Evolutionary conservation across 2,329 filamentous ascomycete genomes (phyloP), one percentile per base, ranked within the genome.

Genomic region (Aspergillus neotritici): DNA sequence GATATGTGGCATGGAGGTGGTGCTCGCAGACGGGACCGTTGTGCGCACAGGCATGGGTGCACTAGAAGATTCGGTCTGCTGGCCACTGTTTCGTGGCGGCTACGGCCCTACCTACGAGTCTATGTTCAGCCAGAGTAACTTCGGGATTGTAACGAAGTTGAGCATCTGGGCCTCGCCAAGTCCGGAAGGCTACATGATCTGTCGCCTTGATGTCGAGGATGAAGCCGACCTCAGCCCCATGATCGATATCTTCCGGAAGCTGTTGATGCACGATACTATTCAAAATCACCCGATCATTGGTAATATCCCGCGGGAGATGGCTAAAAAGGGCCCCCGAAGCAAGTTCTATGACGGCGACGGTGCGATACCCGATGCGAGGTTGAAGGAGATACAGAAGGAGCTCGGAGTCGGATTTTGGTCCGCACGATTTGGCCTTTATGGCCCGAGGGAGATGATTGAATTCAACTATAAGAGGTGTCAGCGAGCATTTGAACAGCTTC

Each of bases 401-500:
- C 39, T 46, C 47, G 2, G 52, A 35, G 12, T 36, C 56, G 16
- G 50, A 4, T 40, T 21, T 25, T 40, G 38, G 38, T 21, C 38
- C 28, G 38, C 38, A 7, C 13, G 31, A 3, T 40, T 33, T 33
- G 41, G 34, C 15, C 31, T 48, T 28, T 29, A 15, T 34, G 44
- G 4, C 17, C 12, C 45, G 48, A 38, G 51, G 50, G 21, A 50
- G 48, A 32, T 37, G 14, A 7, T 50, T 37, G 10, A 10, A 47
- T 31, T 47, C 50, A 43, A 51, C 44, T 40, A 50, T 32, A 46
- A 13, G 14, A 21, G 40, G 50, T 28, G 60, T 34, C 14, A 54
- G 37, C 36, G 28, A 29, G 49, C 55, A 9, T 44, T 14, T 15
- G 6, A 40, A 2, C 51, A 47, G 10, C 71, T 65, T 40, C 70